Percentiles rank a stretch among this genome's conserved stretches.
These are phyloP conservation scores for Scheffersomyces stipitis DNA, from an alignment of 805 yeast genomes.

Conservation along the genomic window DNA sequence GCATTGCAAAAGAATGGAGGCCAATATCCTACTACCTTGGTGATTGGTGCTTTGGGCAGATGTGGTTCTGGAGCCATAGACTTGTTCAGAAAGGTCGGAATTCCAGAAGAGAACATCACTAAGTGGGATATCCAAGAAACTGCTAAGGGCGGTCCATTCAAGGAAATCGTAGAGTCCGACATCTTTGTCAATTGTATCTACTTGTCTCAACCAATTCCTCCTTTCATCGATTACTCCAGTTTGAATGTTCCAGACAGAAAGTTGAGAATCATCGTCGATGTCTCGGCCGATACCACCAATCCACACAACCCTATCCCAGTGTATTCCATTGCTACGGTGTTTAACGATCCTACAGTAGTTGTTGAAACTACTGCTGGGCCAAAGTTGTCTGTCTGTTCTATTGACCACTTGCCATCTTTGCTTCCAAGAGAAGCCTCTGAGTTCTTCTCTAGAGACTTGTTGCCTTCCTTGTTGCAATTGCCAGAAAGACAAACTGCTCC, in stretches of 20 bases:
- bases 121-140: constrained; percentile 99
- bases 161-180: constrained; percentile 84
- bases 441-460: constrained; percentile 78
- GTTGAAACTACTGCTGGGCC: constrained; percentile 83
- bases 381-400: constrained; percentile 85
- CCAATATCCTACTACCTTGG: constrained; percentile 72
- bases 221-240: constrained; percentile 71
- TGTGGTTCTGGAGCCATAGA: constrained; percentile 98
- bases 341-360: constrained; percentile 83
- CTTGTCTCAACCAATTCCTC: constrained; percentile 89
- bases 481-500: constrained; percentile 80
- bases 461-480: constrained; percentile 85
- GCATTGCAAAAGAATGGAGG: constrained; percentile 63
- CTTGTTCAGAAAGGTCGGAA: constrained; percentile 75
- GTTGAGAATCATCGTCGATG: constrained; percentile 92
- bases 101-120: constrained; percentile 78
- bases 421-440: constrained; percentile 98
- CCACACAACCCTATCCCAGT: constrained; percentile 98
- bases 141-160: constrained; percentile 94
- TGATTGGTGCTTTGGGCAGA: constrained; percentile 97
- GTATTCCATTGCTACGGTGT: constrained; percentile 84
- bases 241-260: constrained; percentile 70
- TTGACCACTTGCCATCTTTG: constrained; percentile 93
- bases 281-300: constrained; percentile 97
- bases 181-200: constrained; percentile 96